phyloP scores from a whole-genome alignment of 2,329 filamentous ascomycete genomes.

The Stachybotrys echinatus region DNA sequence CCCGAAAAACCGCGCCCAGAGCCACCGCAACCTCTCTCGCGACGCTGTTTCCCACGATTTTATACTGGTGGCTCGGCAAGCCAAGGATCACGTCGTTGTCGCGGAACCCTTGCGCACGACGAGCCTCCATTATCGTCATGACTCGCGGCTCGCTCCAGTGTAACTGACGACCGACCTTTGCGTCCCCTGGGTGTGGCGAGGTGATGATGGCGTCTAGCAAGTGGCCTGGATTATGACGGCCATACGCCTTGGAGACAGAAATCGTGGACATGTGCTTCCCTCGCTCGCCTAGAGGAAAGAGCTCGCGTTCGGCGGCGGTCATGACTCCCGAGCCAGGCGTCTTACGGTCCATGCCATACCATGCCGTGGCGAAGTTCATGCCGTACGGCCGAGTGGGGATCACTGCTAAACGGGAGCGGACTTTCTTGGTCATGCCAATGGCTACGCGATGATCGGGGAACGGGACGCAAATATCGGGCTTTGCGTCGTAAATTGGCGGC shows the following conservation, averaged over 20 bases:
- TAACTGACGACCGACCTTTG: slow-evolving; percentile 46
- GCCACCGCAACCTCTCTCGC: slow-evolving; percentile 62
- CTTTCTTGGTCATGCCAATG: slow-evolving; percentile 27
- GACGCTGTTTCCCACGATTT: slow-evolving; percentile 73
- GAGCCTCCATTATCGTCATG: slow-evolving; percentile 60
- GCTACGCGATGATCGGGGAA: slow-evolving; percentile 63
- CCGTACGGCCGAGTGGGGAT: slow-evolving; percentile 57
- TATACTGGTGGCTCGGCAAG: slow-evolving; percentile 46
- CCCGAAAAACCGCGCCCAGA: slow-evolving; percentile 57
- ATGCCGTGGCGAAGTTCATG: slow-evolving; percentile 45
- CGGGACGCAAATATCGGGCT: slow-evolving; percentile 54
- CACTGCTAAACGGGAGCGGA: slow-evolving; percentile 41
- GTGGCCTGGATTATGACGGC: slow-evolving; percentile 42
- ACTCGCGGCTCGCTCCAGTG: slow-evolving; percentile 64
- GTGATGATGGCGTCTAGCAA: slow-evolving; percentile 64
- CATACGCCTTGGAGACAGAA: slow-evolving; percentile 39
- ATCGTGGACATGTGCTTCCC: slow-evolving; percentile 6
- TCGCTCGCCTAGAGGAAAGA: slow-evolving; percentile 34
- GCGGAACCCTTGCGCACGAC: slow-evolving; percentile 64
- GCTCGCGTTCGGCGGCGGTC: slow-evolving; percentile 28
- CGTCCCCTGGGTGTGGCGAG: slow-evolving; percentile 40
- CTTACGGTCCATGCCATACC: slow-evolving; percentile 23
- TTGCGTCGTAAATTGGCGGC: slow-evolving; percentile 56
- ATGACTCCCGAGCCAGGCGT: slow-evolving; percentile 24
- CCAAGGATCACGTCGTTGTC: slow-evolving; percentile 69